Conservation (phyloP, 2,329 filamentous ascomycete genomes). For the Aspergillus aculeatinus region DNA sequence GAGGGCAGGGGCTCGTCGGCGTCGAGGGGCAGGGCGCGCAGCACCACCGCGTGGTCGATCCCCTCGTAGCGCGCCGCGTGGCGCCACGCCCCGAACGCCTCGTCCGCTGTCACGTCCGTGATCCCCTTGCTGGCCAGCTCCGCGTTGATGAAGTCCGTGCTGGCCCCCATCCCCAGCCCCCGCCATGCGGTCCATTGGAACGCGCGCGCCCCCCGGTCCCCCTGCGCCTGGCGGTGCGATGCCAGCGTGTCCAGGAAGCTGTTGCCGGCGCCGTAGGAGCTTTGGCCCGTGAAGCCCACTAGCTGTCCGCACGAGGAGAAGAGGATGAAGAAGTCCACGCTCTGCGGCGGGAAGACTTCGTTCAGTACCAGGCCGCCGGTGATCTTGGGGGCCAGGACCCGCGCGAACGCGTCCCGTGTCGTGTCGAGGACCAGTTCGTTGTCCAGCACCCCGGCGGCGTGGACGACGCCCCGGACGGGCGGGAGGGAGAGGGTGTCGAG, state of each 20-base stretch:
- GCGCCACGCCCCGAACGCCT: slow-evolving; percentile 47
- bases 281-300: slow-evolving; percentile 9
- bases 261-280: slow-evolving; percentile 7
- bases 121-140: slow-evolving; percentile 47
- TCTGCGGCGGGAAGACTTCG: slow-evolving; percentile 3
- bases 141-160: slow-evolving; percentile 40
- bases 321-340: slow-evolving; percentile 9
- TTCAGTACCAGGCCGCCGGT: slow-evolving; percentile 1
- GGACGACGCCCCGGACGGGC: slow-evolving; percentile 9
- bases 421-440: slow-evolving; percentile 2
- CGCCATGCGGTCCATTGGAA: slow-evolving; percentile 15
- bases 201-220: slow-evolving; percentile 6
- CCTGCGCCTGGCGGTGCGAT: slow-evolving; percentile 1
- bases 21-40: slow-evolving; percentile 33
- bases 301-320: slow-evolving; percentile 13
- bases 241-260: slow-evolving; percentile 11
- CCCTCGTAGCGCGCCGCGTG: slow-evolving; percentile 37
- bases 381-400: slow-evolving; percentile 8
- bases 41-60: slow-evolving; percentile 40
- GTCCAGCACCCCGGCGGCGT: slow-evolving; percentile 9
- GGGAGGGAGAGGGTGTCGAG: slow-evolving; percentile 4
- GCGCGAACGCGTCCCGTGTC: not conserved
- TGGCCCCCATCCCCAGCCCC: slow-evolving; percentile 30
- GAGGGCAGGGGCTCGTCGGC: slow-evolving; percentile 28
- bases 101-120: slow-evolving; percentile 42